Conservation (phyloP, 2,329 filamentous ascomycete species). For the Aspergillus ustus region DNA sequence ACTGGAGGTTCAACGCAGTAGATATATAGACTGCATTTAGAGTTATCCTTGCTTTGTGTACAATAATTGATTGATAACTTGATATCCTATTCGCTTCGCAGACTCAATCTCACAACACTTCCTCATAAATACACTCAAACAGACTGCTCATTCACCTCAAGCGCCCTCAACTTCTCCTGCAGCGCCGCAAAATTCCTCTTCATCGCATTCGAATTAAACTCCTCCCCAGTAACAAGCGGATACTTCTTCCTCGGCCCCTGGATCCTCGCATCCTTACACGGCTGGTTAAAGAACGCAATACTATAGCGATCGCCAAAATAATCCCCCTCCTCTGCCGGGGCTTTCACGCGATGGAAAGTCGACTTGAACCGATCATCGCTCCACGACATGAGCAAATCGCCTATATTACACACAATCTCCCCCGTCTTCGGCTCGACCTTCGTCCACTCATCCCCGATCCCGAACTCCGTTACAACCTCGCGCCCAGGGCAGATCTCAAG, state of each 20-base stretch:
- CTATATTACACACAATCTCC: slow-evolving; percentile 68
- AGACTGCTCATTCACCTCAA: background rate
- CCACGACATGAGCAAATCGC: slow-evolving; percentile 70
- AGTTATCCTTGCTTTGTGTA: too few relatives aligned
- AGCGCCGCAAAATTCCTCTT: slow-evolving; percentile 59
- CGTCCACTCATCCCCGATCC: slow-evolving; percentile 65
- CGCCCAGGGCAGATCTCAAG: slow-evolving; percentile 69
- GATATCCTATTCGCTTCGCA: too few relatives aligned
- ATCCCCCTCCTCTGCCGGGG: slow-evolving; percentile 58
- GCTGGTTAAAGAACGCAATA: slow-evolving; percentile 71
- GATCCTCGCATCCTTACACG: slow-evolving; percentile 61
- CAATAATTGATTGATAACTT: too few relatives aligned
- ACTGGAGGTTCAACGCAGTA: background rate
- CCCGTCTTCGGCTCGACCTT: slow-evolving; percentile 60
- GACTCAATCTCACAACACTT: too few relatives aligned
- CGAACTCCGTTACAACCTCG: slow-evolving; percentile 64
- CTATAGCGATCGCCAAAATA: slow-evolving; percentile 66
- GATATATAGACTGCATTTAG: too few relatives aligned
- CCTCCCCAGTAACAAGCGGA: slow-evolving; percentile 61
- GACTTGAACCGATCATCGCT: slow-evolving; percentile 70
- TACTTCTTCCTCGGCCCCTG: slow-evolving; percentile 68
- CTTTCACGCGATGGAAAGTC: slow-evolving; percentile 68
- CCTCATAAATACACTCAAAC: too few relatives aligned
- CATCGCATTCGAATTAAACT: slow-evolving; percentile 64
- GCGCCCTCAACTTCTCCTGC: slow-evolving; percentile 51